These are phyloP conservation scores for Termitomyces titanicus DNA, from an alignment of 768 basidiomycete genomes.

Conservation along the genomic window DNA sequence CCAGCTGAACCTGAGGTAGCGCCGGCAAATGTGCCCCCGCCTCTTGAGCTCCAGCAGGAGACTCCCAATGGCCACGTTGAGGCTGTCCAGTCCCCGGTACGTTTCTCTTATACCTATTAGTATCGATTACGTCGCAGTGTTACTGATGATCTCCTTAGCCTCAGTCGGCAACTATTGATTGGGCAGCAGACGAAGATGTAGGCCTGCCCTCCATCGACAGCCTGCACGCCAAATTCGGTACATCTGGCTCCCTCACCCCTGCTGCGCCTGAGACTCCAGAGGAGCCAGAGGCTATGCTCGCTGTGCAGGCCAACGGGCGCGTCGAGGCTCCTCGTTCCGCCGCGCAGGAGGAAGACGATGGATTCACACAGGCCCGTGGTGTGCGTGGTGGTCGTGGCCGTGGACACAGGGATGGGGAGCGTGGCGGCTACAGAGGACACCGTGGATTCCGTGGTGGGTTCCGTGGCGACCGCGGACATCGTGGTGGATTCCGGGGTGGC, in stretches of 20 bases:
- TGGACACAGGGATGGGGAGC: slow-evolving; percentile 32
- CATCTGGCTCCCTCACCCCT: slow-evolving; percentile 70
- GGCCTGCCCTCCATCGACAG: slow-evolving; percentile 76
- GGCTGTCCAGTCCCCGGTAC: slow-evolving; percentile 11
- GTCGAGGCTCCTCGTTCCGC: slow-evolving; percentile 18
- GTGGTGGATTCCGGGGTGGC: slow-evolving; percentile 40
- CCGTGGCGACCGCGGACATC: slow-evolving; percentile 33
- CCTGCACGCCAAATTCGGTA: slow-evolving; percentile 74
- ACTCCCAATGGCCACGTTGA: slow-evolving; percentile 14
- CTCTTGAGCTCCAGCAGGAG: slow-evolving; percentile 13
- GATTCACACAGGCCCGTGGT: slow-evolving; percentile 51
- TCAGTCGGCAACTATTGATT: slow-evolving; percentile 53
- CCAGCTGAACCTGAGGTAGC: slow-evolving; percentile 15
- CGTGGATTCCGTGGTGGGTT: slow-evolving; percentile 32
- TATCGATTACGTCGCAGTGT: background rate
- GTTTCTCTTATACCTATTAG: background rate
- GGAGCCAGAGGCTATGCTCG: slow-evolving; percentile 18
- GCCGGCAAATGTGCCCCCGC: slow-evolving; percentile 12
- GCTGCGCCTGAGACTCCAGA: slow-evolving; percentile 26
- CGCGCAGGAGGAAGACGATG: slow-evolving; percentile 50
- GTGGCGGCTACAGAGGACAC: slow-evolving; percentile 21
- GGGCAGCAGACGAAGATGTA: slow-evolving; percentile 80
- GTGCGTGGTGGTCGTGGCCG: slow-evolving; percentile 41
- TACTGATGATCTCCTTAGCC: slow-evolving; percentile 5
- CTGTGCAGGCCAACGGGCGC: slow-evolving; percentile 28